A percentile compares a stretch with the other conserved stretches of the same genome.
These are phyloP conservation scores for Capsicum rhomboideum DNA, from an alignment of 257 asterid genomes.

Conservation along the genomic window DNA sequence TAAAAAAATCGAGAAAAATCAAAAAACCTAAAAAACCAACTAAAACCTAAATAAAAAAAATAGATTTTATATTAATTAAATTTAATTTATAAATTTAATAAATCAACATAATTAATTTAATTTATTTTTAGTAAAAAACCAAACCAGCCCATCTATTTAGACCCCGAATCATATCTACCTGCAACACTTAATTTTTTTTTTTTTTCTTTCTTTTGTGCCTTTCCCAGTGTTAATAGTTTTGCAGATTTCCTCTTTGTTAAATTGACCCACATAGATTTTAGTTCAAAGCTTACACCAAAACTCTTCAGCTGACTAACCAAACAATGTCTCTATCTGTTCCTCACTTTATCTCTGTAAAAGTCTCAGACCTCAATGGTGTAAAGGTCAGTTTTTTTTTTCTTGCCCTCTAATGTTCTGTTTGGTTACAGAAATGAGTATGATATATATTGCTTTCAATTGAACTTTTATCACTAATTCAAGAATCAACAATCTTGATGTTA, in stretches of 20 bases:
- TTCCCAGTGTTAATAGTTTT: background rate
- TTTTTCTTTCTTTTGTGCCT: background rate
- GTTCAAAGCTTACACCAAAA: background rate
- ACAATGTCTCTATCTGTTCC: conserved; percentile 36
- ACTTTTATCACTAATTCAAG: background rate
- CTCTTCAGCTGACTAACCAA: background rate
- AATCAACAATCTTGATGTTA: background rate
- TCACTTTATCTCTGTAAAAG: conserved; percentile 30
- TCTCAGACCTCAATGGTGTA: conserved; percentile 15
- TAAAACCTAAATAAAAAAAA: too few relatives aligned
- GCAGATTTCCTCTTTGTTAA: background rate
- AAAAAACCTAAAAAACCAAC: too few relatives aligned
- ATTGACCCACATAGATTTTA: background rate
- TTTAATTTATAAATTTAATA: too few relatives aligned
- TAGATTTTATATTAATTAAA: too few relatives aligned
- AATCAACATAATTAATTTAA: too few relatives aligned
- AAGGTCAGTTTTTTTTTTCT: conserved; percentile 25
- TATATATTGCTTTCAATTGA: background rate
- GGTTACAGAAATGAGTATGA: background rate
- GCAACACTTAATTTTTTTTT: too few relatives aligned
- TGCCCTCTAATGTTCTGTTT: background rate
- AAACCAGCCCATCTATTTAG: too few relatives aligned
- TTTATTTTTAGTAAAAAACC: too few relatives aligned
- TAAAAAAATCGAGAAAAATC: too few relatives aligned
- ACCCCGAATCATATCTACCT: too few relatives aligned